Evolutionary conservation across 139 green algal genomes (phyloP).

Genomic region (Haematococcus sp.): DNA sequence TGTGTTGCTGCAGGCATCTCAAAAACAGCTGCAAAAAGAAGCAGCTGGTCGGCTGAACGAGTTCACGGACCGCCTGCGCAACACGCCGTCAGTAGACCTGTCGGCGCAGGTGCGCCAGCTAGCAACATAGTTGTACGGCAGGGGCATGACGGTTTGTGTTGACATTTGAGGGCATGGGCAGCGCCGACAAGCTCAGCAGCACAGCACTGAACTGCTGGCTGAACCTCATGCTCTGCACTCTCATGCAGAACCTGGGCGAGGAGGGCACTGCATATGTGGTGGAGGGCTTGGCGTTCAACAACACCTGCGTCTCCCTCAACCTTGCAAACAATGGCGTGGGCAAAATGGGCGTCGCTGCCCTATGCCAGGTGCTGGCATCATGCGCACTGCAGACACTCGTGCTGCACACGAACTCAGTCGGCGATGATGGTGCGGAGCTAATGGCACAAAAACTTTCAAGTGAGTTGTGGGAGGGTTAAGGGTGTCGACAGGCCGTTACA

Average conservation of each 20-base stretch:
- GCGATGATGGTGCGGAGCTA: slow-evolving; percentile 53
- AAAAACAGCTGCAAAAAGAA: slow-evolving; percentile 67
- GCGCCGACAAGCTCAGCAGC: neutral
- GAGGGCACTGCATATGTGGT: slow-evolving; percentile 84
- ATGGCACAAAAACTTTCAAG: slow-evolving; percentile 61
- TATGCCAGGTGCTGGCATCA: slow-evolving; percentile 61
- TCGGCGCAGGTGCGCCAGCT: slow-evolving; percentile 55
- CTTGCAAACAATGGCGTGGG: slow-evolving; percentile 92
- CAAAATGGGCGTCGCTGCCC: slow-evolving; percentile 53
- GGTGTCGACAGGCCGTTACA: neutral
- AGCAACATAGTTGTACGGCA: no score
- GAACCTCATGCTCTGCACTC: neutral
- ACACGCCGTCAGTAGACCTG: slow-evolving; percentile 66
- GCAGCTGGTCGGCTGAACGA: slow-evolving; percentile 68
- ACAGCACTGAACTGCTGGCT: neutral
- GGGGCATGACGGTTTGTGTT: neutral
- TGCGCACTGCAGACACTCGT: slow-evolving; percentile 57
- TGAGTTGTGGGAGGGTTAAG: slow-evolving; percentile 11
- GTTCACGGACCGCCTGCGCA: slow-evolving; percentile 70
- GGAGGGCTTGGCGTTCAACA: slow-evolving; percentile 92
- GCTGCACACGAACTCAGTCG: slow-evolving; percentile 76
- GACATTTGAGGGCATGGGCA: neutral
- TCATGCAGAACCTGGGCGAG: slow-evolving; percentile 76
- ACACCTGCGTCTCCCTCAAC: slow-evolving; percentile 68
- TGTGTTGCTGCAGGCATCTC: slow-evolving; percentile 20